These are phyloP conservation scores for Mortierella alpina DNA, from an alignment of 192 early-diverging fungal genomes.

Conservation along the genomic window DNA sequence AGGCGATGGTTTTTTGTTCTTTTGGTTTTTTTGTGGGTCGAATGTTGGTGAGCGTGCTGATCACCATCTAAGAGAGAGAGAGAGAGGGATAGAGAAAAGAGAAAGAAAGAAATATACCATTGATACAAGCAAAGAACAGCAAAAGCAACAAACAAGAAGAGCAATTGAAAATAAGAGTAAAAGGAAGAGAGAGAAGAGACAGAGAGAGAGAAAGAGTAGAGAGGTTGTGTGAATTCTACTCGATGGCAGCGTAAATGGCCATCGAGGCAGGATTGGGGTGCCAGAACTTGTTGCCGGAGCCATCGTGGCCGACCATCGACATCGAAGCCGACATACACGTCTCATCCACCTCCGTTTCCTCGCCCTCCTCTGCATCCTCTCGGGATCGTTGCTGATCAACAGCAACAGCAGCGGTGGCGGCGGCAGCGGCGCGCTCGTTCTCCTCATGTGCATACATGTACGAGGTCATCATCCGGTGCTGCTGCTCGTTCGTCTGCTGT, in stretches of 20 bases:
- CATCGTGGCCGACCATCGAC: slow-evolving; percentile 11
- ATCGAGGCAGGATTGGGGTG: slow-evolving; percentile 13
- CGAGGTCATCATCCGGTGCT: background rate
- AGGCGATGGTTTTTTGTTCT: background rate
- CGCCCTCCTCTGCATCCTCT: slow-evolving; percentile 3
- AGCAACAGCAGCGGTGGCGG: background rate
- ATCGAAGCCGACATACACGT: background rate
- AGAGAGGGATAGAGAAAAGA: background rate
- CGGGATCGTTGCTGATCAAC: slow-evolving; percentile 10
- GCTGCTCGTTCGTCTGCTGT: slow-evolving; percentile 12
- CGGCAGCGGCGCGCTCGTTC: background rate
- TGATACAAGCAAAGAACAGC: background rate
- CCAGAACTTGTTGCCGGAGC: slow-evolving; percentile 32
- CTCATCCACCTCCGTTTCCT: slow-evolving; percentile 18
- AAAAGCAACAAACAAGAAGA: background rate
- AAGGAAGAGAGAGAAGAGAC: background rate
- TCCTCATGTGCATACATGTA: slow-evolving; percentile 24
- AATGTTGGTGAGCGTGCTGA: too few relatives aligned
- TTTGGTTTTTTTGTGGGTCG: background rate
- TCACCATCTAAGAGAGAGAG: background rate
- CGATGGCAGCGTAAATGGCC: slow-evolving; percentile 22
- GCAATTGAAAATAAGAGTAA: background rate
- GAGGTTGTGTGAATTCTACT: background rate
- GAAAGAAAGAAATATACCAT: background rate
- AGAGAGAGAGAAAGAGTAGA: background rate